Conservation (phyloP, 2,329 filamentous ascomycete genomes). For the Pseudogymnoascus sp. region DNA sequence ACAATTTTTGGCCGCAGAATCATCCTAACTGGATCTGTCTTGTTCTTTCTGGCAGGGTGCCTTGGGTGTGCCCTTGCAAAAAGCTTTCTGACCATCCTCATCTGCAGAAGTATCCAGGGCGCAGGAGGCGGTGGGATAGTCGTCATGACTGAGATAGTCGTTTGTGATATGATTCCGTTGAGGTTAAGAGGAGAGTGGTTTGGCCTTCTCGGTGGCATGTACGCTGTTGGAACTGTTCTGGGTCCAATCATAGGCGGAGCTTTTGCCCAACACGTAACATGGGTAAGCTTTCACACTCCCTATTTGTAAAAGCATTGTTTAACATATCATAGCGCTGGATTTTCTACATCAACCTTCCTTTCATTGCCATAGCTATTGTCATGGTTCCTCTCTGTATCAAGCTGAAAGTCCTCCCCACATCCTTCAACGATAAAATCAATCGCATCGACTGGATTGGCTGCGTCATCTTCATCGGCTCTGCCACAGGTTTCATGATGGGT, state of each 20-base stretch:
- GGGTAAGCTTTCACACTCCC: constrained; percentile 10
- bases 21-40: not conserved
- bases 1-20: constrained; percentile 3
- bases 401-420: not conserved
- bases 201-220: constrained; percentile 27
- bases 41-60: constrained; percentile 20
- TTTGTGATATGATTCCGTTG: constrained; percentile 37
- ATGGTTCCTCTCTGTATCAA: constrained; percentile 9
- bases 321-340: constrained; percentile 24
- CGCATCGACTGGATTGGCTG: constrained; percentile 41
- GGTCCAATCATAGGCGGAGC: constrained; percentile 33
- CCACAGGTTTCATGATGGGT: not conserved
- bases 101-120: constrained; percentile 35
- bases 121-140: constrained; percentile 42
- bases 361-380: constrained; percentile 10
- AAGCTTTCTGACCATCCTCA: constrained; percentile 27
- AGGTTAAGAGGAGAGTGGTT: constrained; percentile 33
- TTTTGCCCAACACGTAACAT: constrained; percentile 29
- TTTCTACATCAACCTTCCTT: constrained; percentile 19
- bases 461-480: not conserved
- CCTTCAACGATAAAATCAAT: not conserved
- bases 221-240: constrained; percentile 18
- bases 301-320: constrained; percentile 31
- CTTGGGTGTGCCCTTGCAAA: constrained; percentile 27
- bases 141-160: constrained; percentile 35